Conservation (phyloP, 148 eudicot species). For the Rhododendron griersonianum region DNA sequence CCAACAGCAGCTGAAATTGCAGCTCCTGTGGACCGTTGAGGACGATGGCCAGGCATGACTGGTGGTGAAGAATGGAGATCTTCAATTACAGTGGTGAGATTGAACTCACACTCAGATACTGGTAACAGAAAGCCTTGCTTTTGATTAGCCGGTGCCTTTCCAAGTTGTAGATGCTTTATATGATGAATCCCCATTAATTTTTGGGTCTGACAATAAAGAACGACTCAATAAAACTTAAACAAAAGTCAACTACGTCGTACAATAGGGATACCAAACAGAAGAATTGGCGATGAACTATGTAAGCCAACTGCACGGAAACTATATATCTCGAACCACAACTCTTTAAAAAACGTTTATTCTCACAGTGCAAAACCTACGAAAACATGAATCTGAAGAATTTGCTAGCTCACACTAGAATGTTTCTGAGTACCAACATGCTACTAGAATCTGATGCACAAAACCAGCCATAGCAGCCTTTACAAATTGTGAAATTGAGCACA, state of each 20-base stretch:
- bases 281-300: background rate
- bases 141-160: constrained; percentile 36
- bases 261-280: background rate
- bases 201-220: constrained; percentile 49
- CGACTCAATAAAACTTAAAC: background rate
- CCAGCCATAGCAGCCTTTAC: background rate
- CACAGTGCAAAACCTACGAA: background rate
- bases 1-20: constrained; percentile 88
- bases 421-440: background rate
- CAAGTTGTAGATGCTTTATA: constrained; percentile 48
- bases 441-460: background rate
- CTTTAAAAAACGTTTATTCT: background rate
- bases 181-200: constrained; percentile 59
- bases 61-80: constrained; percentile 57
- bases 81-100: constrained; percentile 64
- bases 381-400: background rate
- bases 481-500: background rate
- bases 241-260: background rate
- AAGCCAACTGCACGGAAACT: background rate
- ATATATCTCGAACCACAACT: background rate
- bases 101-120: constrained; percentile 86
- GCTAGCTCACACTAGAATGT: background rate
- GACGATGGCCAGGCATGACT: constrained; percentile 53
- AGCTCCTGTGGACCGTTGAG: constrained; percentile 72
- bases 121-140: constrained; percentile 75